Conservation (phyloP, 768 basidiomycete genomes). For the Xerocomellus amylosporus region DNA sequence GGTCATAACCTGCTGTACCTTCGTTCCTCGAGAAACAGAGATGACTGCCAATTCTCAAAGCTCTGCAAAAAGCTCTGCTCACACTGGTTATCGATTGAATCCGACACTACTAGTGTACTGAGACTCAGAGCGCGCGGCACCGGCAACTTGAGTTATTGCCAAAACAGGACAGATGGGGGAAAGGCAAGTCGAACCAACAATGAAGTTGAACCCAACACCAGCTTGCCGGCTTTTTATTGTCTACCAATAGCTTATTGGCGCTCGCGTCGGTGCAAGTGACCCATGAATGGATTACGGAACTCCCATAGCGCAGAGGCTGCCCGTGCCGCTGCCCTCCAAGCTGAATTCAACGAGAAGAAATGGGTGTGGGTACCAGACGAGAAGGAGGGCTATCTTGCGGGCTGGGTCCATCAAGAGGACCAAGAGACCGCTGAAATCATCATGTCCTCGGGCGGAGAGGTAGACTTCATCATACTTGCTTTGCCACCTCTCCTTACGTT, state of each 20-base stretch:
- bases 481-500: conserved; percentile 6
- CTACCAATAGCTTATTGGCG: not conserved
- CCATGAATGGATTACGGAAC: conserved; percentile 50
- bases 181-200: not conserved
- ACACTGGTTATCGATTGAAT: no score
- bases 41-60: no score
- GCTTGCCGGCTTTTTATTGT: not conserved
- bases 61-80: no score
- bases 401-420: conserved; percentile 89
- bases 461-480: conserved; percentile 30
- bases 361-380: conserved; percentile 98
- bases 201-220: not conserved
- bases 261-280: not conserved
- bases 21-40: not conserved
- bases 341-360: conserved; percentile 96
- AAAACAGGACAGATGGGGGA: conserved; percentile 11
- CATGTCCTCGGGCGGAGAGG: conserved; percentile 82
- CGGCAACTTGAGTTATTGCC: not conserved
- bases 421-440: conserved; percentile 81
- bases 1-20: not conserved
- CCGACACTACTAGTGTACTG: no score
- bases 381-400: conserved; percentile 89
- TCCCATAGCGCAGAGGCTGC: conserved; percentile 70
- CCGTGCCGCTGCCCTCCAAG: conserved; percentile 83
- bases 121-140: no score